These are phyloP conservation scores for Yarrowia keelungensis DNA, from an alignment of 805 yeast species.

Conservation along the genomic window DNA sequence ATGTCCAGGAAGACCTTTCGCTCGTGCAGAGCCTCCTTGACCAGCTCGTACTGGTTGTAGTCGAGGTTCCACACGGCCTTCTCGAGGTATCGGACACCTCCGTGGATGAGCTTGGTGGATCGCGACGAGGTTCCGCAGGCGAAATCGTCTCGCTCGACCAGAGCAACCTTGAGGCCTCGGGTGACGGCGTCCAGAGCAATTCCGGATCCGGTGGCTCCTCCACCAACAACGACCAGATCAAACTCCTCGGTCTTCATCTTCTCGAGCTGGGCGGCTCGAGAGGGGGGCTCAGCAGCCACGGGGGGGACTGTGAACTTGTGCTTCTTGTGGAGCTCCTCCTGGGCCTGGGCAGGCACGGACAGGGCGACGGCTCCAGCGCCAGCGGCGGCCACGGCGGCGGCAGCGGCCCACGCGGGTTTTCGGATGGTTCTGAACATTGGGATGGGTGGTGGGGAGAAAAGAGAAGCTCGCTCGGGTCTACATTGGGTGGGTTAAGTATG, in stretches of 20 bases:
- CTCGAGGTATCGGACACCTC: conserved; percentile 94
- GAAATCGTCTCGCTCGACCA: conserved; percentile 86
- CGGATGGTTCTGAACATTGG: conserved; percentile 34
- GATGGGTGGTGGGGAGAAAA: conserved; percentile 8
- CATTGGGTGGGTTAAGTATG: conserved; percentile 33
- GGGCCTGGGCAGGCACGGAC: conserved; percentile 35
- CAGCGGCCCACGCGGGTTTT: conserved; percentile 38
- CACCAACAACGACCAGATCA: conserved; percentile 90
- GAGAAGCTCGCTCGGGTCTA: conserved; percentile 1
- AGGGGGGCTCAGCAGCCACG: conserved; percentile 43
- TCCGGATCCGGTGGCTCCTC: conserved; percentile 97
- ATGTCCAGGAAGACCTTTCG: conserved; percentile 84
- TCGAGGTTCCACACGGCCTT: conserved; percentile 93
- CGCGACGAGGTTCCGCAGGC: conserved; percentile 93
- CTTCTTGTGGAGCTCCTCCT: conserved; percentile 37
- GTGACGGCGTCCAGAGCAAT: conserved; percentile 90
- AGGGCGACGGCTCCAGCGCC: conserved; percentile 40
- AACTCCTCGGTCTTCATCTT: conserved; percentile 55
- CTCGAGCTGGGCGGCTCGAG: conserved; percentile 46
- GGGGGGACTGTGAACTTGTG: conserved; percentile 28
- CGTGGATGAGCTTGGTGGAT: conserved; percentile 96
- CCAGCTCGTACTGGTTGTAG: conserved; percentile 86
- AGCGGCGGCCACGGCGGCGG: conserved; percentile 35
- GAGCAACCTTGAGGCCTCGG: conserved; percentile 86
- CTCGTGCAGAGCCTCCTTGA: conserved; percentile 87